Conservation (phyloP, 345 rosid species). For the Geranium brycei region DNA sequence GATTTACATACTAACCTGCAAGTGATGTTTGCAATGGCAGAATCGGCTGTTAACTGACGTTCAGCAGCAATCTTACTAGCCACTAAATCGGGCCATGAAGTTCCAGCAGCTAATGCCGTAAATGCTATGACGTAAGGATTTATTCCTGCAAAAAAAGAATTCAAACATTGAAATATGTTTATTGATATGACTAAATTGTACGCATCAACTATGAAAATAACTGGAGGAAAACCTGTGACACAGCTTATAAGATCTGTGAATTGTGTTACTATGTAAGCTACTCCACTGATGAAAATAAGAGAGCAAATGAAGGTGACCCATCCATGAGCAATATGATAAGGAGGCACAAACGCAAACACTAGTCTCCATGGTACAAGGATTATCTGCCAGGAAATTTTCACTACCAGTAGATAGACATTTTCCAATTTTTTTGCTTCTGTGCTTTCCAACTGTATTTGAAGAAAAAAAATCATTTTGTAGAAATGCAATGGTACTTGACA, state of each 20-base stretch:
- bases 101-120: conserved; percentile 78
- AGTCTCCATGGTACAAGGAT: conserved; percentile 68
- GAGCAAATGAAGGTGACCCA: conserved; percentile 86
- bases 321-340: conserved; percentile 75
- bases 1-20: conserved; percentile 45
- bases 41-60: conserved; percentile 83
- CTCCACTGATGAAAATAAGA: conserved; percentile 66
- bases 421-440: conserved; percentile 44
- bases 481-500: too few relatives aligned
- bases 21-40: conserved; percentile 93
- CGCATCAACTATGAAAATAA: not conserved
- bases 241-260: conserved; percentile 83
- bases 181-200: too few relatives aligned
- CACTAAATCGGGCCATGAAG: conserved; percentile 96
- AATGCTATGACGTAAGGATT: conserved; percentile 89
- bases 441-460: conserved; percentile 50
- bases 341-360: conserved; percentile 85
- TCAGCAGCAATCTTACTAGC: conserved; percentile 97
- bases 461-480: not conserved
- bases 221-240: conserved; percentile 52
- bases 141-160: conserved; percentile 37
- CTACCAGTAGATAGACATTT: conserved; percentile 23
- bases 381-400: conserved; percentile 45
- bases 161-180: too few relatives aligned
- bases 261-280: conserved; percentile 63